Conservation (phyloP, 1,139 yeast genomes). For the Pichia sp. region DNA sequence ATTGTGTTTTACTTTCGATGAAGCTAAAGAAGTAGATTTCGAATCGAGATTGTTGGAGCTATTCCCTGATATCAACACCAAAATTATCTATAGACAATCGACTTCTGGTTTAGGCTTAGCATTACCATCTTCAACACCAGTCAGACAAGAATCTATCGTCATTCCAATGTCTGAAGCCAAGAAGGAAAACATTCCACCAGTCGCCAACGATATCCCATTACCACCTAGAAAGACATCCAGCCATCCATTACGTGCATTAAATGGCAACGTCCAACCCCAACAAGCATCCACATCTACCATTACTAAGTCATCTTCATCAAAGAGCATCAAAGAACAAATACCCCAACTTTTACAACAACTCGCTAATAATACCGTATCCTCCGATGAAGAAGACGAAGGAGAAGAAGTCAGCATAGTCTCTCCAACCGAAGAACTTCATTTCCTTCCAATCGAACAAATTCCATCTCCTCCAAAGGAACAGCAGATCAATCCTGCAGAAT, state of each 20-base stretch:
- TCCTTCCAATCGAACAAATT: constrained; percentile 7
- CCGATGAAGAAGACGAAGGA: constrained; percentile 15
- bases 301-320: background rate
- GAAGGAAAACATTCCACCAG: background rate
- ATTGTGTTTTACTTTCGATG: constrained; percentile 19
- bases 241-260: no score
- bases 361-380: constrained; percentile 4
- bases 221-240: no score
- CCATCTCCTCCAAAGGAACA: constrained; percentile 22
- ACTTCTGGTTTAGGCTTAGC: constrained; percentile 15
- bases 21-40: constrained; percentile 1
- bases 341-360: constrained; percentile 1
- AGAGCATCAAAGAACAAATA: background rate
- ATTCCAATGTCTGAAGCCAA: background rate
- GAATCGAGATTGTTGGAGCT: constrained; percentile 4
- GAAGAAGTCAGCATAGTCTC: constrained; percentile 34
- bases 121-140: background rate
- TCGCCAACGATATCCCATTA: constrained; percentile 9
- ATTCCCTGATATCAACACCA: constrained; percentile 11
- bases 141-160: background rate
- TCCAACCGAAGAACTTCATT: constrained; percentile 1
- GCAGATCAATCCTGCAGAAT: background rate
- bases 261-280: constrained; percentile 24
- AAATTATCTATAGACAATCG: background rate
- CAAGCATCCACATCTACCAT: background rate